A percentile compares a stretch with the other conserved stretches of the same genome.
Conservation (phyloP, 768 basidiomycete genomes). For the Rhodosporidiobolus odoratus region DNA sequence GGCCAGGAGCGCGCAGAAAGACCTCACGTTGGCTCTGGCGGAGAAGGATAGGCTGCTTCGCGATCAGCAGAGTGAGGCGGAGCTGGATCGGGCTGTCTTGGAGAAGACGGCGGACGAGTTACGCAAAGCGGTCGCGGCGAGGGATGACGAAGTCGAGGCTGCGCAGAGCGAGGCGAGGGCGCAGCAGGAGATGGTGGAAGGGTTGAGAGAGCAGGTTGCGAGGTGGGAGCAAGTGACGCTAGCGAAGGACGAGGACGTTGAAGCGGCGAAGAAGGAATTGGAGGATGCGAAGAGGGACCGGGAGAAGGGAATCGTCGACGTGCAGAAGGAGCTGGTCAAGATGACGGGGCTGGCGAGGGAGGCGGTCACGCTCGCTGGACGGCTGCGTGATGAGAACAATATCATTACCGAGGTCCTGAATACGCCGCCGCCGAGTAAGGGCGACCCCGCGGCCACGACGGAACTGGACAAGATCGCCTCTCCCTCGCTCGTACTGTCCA, state of each 20-base stretch:
- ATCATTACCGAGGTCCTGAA: conserved; percentile 40
- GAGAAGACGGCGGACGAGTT: conserved; percentile 80
- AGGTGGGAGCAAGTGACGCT: conserved; percentile 44
- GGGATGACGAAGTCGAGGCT: conserved; percentile 54
- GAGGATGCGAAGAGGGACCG: conserved; percentile 13
- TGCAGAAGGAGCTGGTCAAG: conserved; percentile 25
- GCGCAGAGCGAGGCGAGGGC: conserved; percentile 52
- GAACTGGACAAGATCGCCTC: conserved; percentile 24
- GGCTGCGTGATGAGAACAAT: conserved; percentile 46
- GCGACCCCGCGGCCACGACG: neutral
- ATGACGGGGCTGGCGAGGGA: conserved; percentile 40
- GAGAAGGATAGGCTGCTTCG: conserved; percentile 77
- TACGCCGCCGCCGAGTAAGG: conserved; percentile 11
- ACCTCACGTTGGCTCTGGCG: conserved; percentile 61
- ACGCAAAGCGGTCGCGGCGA: conserved; percentile 59
- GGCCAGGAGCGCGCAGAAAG: conserved; percentile 60
- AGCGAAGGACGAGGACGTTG: conserved; percentile 60
- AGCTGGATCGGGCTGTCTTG: conserved; percentile 85
- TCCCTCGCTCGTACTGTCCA: neutral
- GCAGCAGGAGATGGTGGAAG: conserved; percentile 55
- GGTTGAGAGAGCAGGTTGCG: conserved; percentile 63
- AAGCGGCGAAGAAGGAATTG: conserved; percentile 46
- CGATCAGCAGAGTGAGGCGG: conserved; percentile 86
- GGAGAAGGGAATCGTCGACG: conserved; percentile 25
- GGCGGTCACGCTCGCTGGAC: conserved; percentile 44